Base-by-base conservation (phyloP, 2,329 filamentous ascomycete species). In the Colletotrichum scovillei region DNA sequence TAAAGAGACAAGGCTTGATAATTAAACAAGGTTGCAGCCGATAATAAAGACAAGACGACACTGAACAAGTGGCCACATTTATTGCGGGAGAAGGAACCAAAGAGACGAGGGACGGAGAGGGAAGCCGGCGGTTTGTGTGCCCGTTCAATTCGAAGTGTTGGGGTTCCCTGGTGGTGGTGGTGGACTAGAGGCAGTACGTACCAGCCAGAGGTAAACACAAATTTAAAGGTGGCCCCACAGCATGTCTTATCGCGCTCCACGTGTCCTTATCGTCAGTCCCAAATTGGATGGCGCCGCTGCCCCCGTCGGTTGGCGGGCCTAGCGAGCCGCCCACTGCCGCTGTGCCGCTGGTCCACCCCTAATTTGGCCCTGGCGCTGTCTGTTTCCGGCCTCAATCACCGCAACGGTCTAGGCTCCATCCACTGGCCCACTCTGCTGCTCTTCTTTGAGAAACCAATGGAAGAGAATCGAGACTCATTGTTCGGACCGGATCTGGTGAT, bases 241-340 rank as follows among this genome's bases (percentile, higher is more conserved):
- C 24, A 9, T 69, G 35, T 52, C 35, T 73, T 73, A 73, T 73
- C 71, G 67, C 7, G 7, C 56, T 73, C 71, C 71, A 70, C 71
- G 71, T 73, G 71, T 71, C 71, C 71, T 66, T 73, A 73, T 73
- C 71, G 60, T 52, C 19, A 8, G 53, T 26, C 24, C 62, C 26
- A 70, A 56, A 65, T 12, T 62, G 55, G 68, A 55, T 63, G 42
- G 66, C 52, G 46, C 67, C 55, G 60, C 38, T 55, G 42, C 42
- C 59, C n/a, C 59, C 49, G 42, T 19, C 67, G 60, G 70, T 26
- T 69, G 26, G 49, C 69, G 66, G 66, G 38, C 70, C 70, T 73
- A 16, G 67, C 30, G 38, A 73, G 30, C 70, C 70, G 64, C 30
- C 46, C 68, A 59, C 56, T 62, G 35, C 8, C 55, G 32, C 42